Conservation (phyloP, 768 basidiomycete species). For the Galerina marginata region DNA sequence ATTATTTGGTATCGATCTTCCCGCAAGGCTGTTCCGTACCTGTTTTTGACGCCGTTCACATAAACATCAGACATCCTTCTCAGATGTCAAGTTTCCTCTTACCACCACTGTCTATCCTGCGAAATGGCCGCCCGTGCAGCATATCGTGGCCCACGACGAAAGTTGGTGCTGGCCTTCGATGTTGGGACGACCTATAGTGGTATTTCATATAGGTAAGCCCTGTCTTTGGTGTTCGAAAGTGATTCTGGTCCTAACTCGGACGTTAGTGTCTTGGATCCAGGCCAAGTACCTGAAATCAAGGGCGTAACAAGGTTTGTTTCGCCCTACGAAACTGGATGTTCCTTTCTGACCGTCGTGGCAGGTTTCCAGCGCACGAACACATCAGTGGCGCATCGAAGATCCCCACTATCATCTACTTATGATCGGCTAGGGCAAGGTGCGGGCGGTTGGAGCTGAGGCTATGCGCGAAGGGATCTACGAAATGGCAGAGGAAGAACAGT, state of each 20-base stretch:
- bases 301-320: constrained; percentile 45
- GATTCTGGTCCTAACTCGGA: constrained; percentile 1
- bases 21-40: constrained; percentile 8
- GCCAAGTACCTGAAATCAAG: constrained; percentile 44
- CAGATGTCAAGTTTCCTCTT: background rate
- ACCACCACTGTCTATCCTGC: constrained; percentile 11
- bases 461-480: constrained; percentile 44
- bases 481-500: constrained; percentile 49
- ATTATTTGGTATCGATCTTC: constrained; percentile 3
- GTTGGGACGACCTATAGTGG: constrained; percentile 51
- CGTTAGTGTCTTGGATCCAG: constrained; percentile 43
- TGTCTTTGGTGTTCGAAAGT: background rate
- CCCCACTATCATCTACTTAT: constrained; percentile 47
- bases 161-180: constrained; percentile 49
- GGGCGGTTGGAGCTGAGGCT: constrained; percentile 56
- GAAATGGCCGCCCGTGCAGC: constrained; percentile 9
- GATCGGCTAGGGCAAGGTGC: constrained; percentile 43
- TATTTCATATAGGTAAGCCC: constrained; percentile 37
- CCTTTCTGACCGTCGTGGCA: constrained; percentile 24
- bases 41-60: constrained; percentile 1
- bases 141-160: constrained; percentile 40
- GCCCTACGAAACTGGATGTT: constrained; percentile 15
- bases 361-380: constrained; percentile 55
- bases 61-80: background rate
- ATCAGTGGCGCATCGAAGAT: constrained; percentile 55